Percentiles rank a stretch among this genome's conserved stretches.
These are phyloP conservation scores for Lathyrus sativus DNA, from an alignment of 306 rosid species.

Conservation along the genomic window DNA sequence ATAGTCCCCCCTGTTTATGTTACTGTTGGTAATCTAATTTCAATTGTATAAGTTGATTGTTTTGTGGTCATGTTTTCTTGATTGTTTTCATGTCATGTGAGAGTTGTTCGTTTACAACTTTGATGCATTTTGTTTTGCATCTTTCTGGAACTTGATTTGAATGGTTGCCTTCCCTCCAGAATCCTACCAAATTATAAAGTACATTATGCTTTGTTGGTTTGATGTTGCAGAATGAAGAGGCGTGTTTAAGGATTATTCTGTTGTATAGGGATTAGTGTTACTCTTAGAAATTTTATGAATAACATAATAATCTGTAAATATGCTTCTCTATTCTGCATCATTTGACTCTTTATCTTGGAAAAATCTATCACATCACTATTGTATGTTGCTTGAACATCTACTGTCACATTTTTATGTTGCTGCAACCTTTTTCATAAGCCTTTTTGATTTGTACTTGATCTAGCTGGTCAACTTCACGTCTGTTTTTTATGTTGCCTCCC, in stretches of 20 bases:
- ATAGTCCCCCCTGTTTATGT: background rate
- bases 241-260: background rate
- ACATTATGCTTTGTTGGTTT: conserved; percentile 9
- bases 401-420: conserved; percentile 20
- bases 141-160: too few species aligned
- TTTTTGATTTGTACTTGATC: conserved; percentile 21
- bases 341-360: conserved; percentile 6
- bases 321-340: conserved; percentile 25
- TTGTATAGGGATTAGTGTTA: background rate
- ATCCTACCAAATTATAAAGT: too few species aligned
- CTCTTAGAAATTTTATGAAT: conserved; percentile 9
- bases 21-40: conserved; percentile 26
- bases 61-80: too few species aligned
- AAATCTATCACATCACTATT: background rate
- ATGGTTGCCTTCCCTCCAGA: too few species aligned
- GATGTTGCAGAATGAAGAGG: background rate
- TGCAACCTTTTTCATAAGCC: background rate
- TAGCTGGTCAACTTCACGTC: conserved; percentile 12
- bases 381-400: conserved; percentile 13
- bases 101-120: background rate
- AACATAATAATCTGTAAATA: conserved; percentile 3
- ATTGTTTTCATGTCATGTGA: background rate
- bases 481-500: conserved; percentile 10
- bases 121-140: too few species aligned
- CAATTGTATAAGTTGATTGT: background rate